These are phyloP conservation scores for Lodderomyces elongisporus DNA, from an alignment of 1,139 yeast species.

Conservation along the genomic window DNA sequence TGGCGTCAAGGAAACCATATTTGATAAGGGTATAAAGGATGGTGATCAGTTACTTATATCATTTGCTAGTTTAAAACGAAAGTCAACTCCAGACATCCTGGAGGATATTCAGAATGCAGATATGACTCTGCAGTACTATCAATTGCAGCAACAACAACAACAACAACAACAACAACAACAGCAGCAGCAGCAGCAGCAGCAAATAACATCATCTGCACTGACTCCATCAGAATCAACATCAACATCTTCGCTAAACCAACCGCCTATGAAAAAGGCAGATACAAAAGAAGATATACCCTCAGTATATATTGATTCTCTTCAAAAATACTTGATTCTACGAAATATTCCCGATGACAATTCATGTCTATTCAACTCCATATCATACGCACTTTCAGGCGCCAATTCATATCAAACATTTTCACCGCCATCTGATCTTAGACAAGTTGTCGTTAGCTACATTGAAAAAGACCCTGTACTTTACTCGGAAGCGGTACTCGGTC, in stretches of 20 bases:
- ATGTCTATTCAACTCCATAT: slow-evolving; percentile 67
- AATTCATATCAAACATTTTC: slow-evolving; percentile 14
- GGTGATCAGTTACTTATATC: slow-evolving; percentile 56
- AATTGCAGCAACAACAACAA: background rate
- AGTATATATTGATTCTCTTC: slow-evolving; percentile 17
- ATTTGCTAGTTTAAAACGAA: slow-evolving; percentile 9
- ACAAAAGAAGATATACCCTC: slow-evolving; percentile 23
- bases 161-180: too few relatives aligned
- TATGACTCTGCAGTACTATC: background rate
- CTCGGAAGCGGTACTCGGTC: slow-evolving; percentile 57
- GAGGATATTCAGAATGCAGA: background rate
- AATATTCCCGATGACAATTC: slow-evolving; percentile 77
- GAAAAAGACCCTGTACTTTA: slow-evolving; percentile 40
- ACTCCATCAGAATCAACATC: slow-evolving; percentile 1
- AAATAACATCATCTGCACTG: background rate
- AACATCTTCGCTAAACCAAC: background rate
- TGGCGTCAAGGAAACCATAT: slow-evolving; percentile 16
- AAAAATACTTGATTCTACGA: slow-evolving; percentile 41
- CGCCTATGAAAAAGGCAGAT: slow-evolving; percentile 6
- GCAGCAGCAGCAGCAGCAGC: too few relatives aligned
- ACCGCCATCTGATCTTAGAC: slow-evolving; percentile 41
- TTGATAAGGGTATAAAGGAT: slow-evolving; percentile 41
- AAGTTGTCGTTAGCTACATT: slow-evolving; percentile 44
- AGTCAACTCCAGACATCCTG: slow-evolving; percentile 2
- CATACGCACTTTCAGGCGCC: slow-evolving; percentile 45